phyloP scores from a whole-genome alignment of 495 filamentous ascomycete genomes.

The Hamigera avellanea region DNA sequence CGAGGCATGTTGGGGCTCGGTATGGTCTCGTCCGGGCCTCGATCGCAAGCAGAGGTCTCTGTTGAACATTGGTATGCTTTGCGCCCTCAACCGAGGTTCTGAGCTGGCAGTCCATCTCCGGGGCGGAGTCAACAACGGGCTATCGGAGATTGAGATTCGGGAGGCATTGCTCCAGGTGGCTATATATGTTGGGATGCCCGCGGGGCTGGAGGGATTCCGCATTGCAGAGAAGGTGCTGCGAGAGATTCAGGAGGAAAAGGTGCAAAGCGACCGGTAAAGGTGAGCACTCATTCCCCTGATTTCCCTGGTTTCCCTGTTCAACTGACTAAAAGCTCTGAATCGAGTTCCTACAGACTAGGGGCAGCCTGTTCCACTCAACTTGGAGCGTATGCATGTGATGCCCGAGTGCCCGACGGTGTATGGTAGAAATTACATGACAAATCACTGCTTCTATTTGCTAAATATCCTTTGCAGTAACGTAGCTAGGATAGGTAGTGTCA shows the following conservation, averaged over 20 bases:
- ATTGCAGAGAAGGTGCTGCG: conserved; percentile 23
- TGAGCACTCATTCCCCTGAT: too few species aligned
- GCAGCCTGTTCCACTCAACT: too few species aligned
- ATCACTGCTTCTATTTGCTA: too few species aligned
- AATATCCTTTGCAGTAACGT: too few species aligned
- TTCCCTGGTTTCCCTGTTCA: too few species aligned
- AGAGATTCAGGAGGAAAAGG: conserved; percentile 18
- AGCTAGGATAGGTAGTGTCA: too few species aligned
- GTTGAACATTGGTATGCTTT: conserved; percentile 40
- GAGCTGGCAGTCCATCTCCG: conserved; percentile 39
- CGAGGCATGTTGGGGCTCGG: conserved; percentile 35
- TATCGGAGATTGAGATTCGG: conserved; percentile 37
- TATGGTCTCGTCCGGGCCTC: conserved; percentile 39
- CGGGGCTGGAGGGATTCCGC: conserved; percentile 32
- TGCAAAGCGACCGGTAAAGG: too few species aligned
- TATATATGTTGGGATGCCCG: conserved; percentile 29
- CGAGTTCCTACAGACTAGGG: too few species aligned
- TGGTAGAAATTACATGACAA: too few species aligned
- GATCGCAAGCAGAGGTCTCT: conserved; percentile 33
- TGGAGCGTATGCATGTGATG: too few species aligned
- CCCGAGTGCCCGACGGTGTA: too few species aligned
- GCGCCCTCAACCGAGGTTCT: conserved; percentile 28
- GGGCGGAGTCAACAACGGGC: conserved; percentile 38
- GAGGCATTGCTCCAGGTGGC: conserved; percentile 39
- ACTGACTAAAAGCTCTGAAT: too few species aligned